Conservation (phyloP, 345 rosid genomes). For the Citrus australasica region DNA sequence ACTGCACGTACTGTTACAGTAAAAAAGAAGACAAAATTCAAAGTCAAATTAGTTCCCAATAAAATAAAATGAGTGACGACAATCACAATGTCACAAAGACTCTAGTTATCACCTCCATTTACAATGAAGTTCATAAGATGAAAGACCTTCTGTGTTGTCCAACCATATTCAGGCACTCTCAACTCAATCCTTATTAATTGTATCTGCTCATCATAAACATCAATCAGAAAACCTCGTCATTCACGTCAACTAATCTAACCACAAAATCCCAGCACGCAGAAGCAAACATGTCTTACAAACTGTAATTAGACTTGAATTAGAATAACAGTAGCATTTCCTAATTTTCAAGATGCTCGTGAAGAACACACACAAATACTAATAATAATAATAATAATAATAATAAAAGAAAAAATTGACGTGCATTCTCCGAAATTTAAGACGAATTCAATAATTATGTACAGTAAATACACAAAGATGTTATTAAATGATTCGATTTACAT, state of each 20-base stretch:
- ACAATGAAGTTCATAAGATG: conserved; percentile 97
- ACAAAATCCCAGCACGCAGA: neutral
- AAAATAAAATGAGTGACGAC: neutral
- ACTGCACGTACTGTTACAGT: conserved; percentile 73
- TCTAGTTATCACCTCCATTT: conserved; percentile 73
- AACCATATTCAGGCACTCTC: conserved; percentile 98
- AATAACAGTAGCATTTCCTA: neutral
- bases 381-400: too few relatives aligned
- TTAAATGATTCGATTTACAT: neutral
- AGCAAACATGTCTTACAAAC: neutral
- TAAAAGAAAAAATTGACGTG: neutral
- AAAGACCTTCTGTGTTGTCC: conserved; percentile 98
- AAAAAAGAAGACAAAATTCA: neutral
- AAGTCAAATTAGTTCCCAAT: neutral
- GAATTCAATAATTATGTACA: neutral
- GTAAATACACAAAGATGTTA: neutral
- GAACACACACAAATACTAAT: neutral
- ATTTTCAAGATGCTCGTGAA: neutral
- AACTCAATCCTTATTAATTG: conserved; percentile 83
- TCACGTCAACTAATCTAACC: neutral
- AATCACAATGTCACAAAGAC: neutral
- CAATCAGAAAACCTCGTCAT: neutral
- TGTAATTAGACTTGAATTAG: neutral
- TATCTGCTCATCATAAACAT: conserved; percentile 42
- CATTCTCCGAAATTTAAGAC: neutral